Conservation (phyloP, 1,284 basidiomycete species). For the Moesziomyces aphidis region DNA sequence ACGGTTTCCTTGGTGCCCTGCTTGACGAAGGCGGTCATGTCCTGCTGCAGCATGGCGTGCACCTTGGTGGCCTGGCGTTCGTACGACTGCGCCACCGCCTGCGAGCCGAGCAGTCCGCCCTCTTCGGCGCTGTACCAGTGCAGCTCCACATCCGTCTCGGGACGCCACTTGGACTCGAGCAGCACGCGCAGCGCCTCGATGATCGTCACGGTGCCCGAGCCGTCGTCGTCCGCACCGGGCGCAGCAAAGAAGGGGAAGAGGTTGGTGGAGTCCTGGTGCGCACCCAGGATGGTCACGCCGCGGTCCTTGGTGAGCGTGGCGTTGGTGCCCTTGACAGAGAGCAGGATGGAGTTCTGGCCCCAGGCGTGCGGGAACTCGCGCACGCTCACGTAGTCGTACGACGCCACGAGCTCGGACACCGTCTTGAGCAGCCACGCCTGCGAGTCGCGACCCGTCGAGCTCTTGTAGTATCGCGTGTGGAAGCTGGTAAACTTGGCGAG, state of each 20-base stretch:
- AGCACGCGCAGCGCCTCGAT: slow-evolving; percentile 88
- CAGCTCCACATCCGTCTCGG: slow-evolving; percentile 83
- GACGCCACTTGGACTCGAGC: slow-evolving; percentile 80
- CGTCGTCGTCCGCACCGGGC: slow-evolving; percentile 79
- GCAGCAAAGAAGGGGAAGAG: slow-evolving; percentile 60
- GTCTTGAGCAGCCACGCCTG: slow-evolving; percentile 80
- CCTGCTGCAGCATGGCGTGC: slow-evolving; percentile 78
- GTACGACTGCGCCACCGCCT: slow-evolving; percentile 87
- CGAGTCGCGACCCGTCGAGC: slow-evolving; percentile 77
- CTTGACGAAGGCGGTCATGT: slow-evolving; percentile 85
- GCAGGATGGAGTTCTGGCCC: slow-evolving; percentile 89
- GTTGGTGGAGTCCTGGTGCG: slow-evolving; percentile 84
- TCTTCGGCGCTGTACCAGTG: slow-evolving; percentile 97
- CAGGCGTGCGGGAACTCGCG: slow-evolving; percentile 87
- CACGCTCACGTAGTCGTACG: slow-evolving; percentile 73
- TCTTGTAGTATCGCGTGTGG: slow-evolving; percentile 71
- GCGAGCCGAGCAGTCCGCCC: slow-evolving; percentile 90
- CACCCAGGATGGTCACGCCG: slow-evolving; percentile 75
- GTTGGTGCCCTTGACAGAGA: slow-evolving; percentile 53
- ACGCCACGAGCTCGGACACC: slow-evolving; percentile 35
- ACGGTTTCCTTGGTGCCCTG: slow-evolving; percentile 85
- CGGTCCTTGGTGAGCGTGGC: slow-evolving; percentile 37
- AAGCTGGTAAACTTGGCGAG: slow-evolving; percentile 71
- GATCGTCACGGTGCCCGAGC: slow-evolving; percentile 90
- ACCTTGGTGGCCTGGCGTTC: slow-evolving; percentile 76